Percentiles rank a stretch among this genome's conserved stretches.
phyloP scores from a whole-genome alignment of 2,329 filamentous ascomycete genomes.

The Stylonectria norvegica region DNA sequence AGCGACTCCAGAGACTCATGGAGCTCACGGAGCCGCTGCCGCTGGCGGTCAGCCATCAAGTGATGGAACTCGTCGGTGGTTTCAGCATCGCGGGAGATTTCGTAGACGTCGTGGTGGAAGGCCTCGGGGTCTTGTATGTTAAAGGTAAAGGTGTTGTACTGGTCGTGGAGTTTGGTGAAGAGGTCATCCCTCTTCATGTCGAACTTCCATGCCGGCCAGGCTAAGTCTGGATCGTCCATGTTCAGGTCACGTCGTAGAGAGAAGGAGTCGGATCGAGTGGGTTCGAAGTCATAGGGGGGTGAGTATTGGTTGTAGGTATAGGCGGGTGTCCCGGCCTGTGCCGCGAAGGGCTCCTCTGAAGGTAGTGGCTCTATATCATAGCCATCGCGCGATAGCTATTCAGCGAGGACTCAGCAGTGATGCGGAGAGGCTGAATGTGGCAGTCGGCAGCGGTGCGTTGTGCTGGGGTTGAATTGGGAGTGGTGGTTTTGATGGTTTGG shows the following conservation, averaged over 20 bases:
- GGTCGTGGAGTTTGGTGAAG: conserved; percentile 54
- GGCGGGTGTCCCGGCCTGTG: conserved; percentile 17
- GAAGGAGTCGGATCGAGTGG: conserved; percentile 6
- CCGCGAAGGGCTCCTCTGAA: conserved; percentile 26
- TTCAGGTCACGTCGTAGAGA: conserved; percentile 42
- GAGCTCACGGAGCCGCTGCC: conserved; percentile 52
- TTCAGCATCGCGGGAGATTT: conserved; percentile 51
- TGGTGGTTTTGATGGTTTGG: conserved; percentile 12
- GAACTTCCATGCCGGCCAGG: conserved; percentile 62
- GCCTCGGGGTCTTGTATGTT: conserved; percentile 57
- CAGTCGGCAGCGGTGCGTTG: conserved; percentile 10
- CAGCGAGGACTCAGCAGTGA: conserved; percentile 18
- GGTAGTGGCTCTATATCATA: conserved; percentile 25
- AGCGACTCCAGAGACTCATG: conserved; percentile 55
- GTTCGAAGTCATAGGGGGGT: conserved; percentile 10
- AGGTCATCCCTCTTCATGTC: conserved; percentile 59
- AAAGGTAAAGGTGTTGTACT: conserved; percentile 57
- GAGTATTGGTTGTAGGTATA: conserved; percentile 14
- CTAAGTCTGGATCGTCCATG: conserved; percentile 54
- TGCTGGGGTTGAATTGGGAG: conserved; percentile 13
- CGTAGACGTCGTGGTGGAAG: conserved; percentile 60
- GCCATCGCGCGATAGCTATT: conserved; percentile 20
- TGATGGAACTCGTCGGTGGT: conserved; percentile 53
- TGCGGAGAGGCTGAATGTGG: conserved; percentile 20
- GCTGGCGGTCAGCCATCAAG: conserved; percentile 51